These are phyloP conservation scores for Xanthoparmelia taractica DNA, from an alignment of 495 filamentous ascomycete species.

Conservation along the genomic window DNA sequence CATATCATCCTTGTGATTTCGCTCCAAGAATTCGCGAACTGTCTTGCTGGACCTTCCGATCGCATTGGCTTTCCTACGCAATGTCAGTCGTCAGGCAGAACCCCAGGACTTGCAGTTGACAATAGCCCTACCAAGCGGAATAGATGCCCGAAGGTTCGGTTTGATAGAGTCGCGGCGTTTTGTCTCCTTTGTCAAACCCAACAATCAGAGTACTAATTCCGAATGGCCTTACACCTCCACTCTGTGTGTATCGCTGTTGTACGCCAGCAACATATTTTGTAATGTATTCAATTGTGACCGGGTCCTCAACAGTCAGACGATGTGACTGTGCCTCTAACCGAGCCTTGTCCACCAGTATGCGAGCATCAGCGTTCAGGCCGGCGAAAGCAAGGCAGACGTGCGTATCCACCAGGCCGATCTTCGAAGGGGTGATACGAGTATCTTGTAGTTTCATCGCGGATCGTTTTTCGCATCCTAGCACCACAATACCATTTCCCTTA, in stretches of 20 bases:
- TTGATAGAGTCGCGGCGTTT: constrained; percentile 82
- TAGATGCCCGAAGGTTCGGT: constrained; percentile 98
- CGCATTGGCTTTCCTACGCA: constrained; percentile 89
- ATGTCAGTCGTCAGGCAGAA: constrained; percentile 12
- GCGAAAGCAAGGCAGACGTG: constrained; percentile 97
- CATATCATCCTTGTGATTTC: constrained; percentile 97
- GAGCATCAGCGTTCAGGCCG: constrained; percentile 92
- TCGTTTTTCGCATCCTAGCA: constrained; percentile 95
- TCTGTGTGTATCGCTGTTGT: constrained; percentile 97
- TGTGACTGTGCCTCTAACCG: constrained; percentile 95
- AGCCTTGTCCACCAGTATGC: constrained; percentile 95
- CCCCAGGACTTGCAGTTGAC: constrained; percentile 8
- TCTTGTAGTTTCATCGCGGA: constrained; percentile 99
- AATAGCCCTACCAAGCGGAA: constrained; percentile 73
- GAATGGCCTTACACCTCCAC: constrained; percentile 92
- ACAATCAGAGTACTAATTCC: constrained; percentile 96
- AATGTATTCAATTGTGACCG: constrained; percentile 96
- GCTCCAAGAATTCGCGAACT: constrained; percentile 93
- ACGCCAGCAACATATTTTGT: constrained; percentile 97
- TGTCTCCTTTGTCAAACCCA: constrained; percentile 88
- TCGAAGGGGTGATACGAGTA: constrained; percentile 96
- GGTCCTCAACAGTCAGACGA: constrained; percentile 95
- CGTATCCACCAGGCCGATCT: constrained; percentile 88
- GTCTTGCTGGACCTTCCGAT: constrained; percentile 98
- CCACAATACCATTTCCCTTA: constrained; percentile 89